Conservation (phyloP, 2,329 filamentous ascomycete genomes). For the Trichophyton simii region DNA sequence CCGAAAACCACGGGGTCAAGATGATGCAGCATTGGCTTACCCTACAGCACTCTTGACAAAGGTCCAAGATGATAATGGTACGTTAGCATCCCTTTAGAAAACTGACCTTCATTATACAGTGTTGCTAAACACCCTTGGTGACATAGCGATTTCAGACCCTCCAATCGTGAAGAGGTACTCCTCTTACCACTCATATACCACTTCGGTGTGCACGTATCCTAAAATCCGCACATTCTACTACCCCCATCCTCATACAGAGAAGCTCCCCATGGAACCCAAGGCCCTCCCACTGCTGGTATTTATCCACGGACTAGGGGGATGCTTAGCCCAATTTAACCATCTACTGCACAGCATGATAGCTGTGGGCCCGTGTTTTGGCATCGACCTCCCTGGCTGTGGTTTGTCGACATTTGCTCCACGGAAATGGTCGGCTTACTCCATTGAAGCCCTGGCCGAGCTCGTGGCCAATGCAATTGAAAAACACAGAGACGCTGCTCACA, state of each 20-base stretch:
- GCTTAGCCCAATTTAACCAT: conserved; percentile 72
- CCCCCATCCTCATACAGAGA: conserved; percentile 66
- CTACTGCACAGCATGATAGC: conserved; percentile 71
- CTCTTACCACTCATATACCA: conserved; percentile 57
- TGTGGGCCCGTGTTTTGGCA: conserved; percentile 68
- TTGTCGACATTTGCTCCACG: conserved; percentile 60
- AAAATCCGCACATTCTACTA: conserved; percentile 72
- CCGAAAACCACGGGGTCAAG: background rate
- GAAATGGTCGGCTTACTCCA: conserved; percentile 65
- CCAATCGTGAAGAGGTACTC: conserved; percentile 69
- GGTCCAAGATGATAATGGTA: no score
- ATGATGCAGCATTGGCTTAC: no score
- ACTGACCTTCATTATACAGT: no score
- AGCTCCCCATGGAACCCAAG: conserved; percentile 59
- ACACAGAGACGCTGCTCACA: conserved; percentile 51
- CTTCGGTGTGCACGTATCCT: conserved; percentile 56
- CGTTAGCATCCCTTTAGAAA: no score
- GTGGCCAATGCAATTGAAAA: conserved; percentile 62
- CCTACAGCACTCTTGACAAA: no score
- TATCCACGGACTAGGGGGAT: conserved; percentile 87
- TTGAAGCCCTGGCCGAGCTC: conserved; percentile 61
- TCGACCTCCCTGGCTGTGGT: conserved; percentile 86
- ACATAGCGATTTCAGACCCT: conserved; percentile 48
- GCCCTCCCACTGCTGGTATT: conserved; percentile 79
- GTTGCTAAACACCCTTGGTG: background rate